Conservation (phyloP, 1,284 basidiomycete genomes). For the Trametes versicolor region DNA sequence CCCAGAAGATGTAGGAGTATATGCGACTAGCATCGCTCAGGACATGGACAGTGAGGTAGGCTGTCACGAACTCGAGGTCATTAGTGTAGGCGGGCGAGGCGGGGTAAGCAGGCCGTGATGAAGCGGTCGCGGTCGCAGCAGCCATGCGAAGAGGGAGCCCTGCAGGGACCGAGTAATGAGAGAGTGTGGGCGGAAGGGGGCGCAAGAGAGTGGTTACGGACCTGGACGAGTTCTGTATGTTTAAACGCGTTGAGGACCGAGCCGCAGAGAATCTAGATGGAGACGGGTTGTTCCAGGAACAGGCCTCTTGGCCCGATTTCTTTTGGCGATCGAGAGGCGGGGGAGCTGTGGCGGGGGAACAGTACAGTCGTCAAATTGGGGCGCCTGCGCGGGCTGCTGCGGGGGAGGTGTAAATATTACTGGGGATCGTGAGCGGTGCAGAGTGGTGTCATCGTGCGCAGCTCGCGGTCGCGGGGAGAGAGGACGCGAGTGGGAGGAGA, state of each 20-base stretch:
- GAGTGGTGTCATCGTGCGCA: constrained; percentile 15
- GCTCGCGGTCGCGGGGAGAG: not conserved
- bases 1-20: constrained; percentile 67
- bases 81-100: constrained; percentile 52
- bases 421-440: constrained; percentile 6
- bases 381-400: not conserved
- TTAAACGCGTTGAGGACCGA: not conserved
- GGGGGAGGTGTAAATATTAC: not conserved
- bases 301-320: constrained; percentile 15
- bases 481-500: not conserved
- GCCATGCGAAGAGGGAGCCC: constrained; percentile 17
- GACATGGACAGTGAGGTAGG: constrained; percentile 63
- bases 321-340: constrained; percentile 8
- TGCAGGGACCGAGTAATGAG: constrained; percentile 17
- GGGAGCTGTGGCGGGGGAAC: not conserved
- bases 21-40: constrained; percentile 60
- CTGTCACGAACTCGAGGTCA: constrained; percentile 63
- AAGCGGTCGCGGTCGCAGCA: constrained; percentile 35
- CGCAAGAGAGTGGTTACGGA: constrained; percentile 4
- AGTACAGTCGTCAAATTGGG: constrained; percentile 15
- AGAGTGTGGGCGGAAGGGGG: constrained; percentile 11
- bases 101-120: constrained; percentile 49
- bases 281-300: constrained; percentile 20
- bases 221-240: constrained; percentile 12
- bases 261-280: constrained; percentile 13